These are phyloP conservation scores for Cryphonectria carpinicola DNA, from an alignment of 2,329 filamentous ascomycete species.

Conservation along the genomic window DNA sequence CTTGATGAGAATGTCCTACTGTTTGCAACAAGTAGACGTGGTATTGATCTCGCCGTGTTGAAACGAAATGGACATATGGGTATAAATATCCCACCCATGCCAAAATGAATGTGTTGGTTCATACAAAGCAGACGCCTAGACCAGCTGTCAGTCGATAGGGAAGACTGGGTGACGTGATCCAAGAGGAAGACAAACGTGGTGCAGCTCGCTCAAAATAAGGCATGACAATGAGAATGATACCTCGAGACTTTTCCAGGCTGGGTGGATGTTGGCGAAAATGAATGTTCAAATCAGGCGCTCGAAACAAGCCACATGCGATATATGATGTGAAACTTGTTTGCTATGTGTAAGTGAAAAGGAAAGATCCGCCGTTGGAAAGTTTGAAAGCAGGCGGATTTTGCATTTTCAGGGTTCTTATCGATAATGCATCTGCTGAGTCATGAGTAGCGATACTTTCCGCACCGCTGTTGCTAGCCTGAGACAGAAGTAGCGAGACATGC, in stretches of 20 bases:
- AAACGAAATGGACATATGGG: neutral
- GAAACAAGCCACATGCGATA: no score
- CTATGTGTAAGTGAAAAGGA: constrained; percentile 1
- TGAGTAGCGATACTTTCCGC: constrained; percentile 3
- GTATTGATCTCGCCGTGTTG: neutral
- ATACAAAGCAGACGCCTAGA: neutral
- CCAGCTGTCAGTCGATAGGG: neutral
- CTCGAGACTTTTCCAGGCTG: neutral
- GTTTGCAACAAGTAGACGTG: neutral
- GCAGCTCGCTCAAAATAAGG: neutral
- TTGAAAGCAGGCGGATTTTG: neutral
- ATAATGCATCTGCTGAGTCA: constrained; percentile 7
- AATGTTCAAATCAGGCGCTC: neutral
- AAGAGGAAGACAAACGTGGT: neutral
- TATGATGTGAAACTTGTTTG: neutral
- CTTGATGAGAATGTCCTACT: neutral
- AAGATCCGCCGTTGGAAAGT: constrained; percentile 5
- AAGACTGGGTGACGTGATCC: neutral
- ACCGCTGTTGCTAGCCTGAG: no score
- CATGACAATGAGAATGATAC: neutral
- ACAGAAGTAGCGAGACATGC: constrained; percentile 18
- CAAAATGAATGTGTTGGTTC: neutral
- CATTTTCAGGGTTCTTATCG: constrained; percentile 22
- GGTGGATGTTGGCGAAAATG: neutral
- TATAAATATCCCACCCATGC: neutral